Conservation (phyloP, 192 early-diverging fungal species). For the Backusella westeae region DNA sequence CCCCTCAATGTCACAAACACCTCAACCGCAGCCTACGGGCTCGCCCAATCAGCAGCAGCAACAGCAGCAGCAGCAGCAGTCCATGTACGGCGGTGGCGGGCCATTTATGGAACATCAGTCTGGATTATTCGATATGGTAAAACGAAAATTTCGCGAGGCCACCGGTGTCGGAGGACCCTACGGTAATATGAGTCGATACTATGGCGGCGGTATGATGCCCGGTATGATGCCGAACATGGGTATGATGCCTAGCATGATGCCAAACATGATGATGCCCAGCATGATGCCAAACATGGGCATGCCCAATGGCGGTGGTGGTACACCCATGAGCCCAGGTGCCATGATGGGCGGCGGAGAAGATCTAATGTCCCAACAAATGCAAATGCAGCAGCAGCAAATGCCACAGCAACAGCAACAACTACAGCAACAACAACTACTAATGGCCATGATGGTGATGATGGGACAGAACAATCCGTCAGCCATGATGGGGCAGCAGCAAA, state of each 20-base stretch:
- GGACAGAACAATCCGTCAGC: neutral
- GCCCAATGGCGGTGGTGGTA: neutral
- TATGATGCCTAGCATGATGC: neutral
- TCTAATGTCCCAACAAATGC: neutral
- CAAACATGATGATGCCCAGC: neutral
- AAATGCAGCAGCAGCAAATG: slow-evolving; percentile 8
- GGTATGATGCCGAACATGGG: neutral
- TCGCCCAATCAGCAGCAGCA: neutral
- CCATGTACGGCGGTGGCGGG: neutral
- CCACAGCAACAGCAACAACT: neutral
- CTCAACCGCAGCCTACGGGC: neutral
- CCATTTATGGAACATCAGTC: slow-evolving; percentile 2
- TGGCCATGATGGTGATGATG: slow-evolving; percentile 12
- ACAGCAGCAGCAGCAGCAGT: neutral
- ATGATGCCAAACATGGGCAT: slow-evolving; percentile 2
- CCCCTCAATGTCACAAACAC: neutral
- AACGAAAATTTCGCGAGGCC: slow-evolving; percentile 3
- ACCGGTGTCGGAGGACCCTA: neutral
- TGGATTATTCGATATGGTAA: neutral
- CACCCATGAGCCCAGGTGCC: neutral
- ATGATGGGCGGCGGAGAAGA: slow-evolving; percentile 10
- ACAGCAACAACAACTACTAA: neutral
- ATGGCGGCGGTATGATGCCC: neutral
- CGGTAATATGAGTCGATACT: neutral
- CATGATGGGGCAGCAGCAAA: slow-evolving; percentile 11